Evolutionary conservation across 2,329 filamentous ascomycete species (phyloP).

Genomic region (Pestalotiopsis sp.): DNA sequence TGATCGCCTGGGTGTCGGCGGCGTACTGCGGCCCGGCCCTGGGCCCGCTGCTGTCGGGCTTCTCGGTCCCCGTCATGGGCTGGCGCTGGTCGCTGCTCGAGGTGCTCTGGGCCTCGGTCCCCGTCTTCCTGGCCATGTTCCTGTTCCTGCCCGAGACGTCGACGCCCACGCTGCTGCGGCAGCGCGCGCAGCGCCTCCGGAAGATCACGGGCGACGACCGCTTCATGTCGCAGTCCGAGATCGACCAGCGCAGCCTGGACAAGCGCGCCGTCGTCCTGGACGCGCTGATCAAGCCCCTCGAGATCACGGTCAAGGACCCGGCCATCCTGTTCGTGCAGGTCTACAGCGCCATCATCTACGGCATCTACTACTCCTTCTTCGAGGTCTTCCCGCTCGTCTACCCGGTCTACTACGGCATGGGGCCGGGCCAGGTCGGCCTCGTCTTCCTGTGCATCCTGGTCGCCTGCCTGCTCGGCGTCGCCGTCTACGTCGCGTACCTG

Average conservation of each 20-base stretch:
- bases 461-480: constrained; percentile 55
- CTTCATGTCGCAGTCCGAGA: constrained; percentile 65
- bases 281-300: constrained; percentile 62
- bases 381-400: constrained; percentile 70
- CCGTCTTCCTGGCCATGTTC: constrained; percentile 63
- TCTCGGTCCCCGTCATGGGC: constrained; percentile 55
- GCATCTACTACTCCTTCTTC: constrained; percentile 65
- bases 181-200: constrained; percentile 63
- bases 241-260: constrained; percentile 60
- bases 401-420: constrained; percentile 61
- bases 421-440: constrained; percentile 58
- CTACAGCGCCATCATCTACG: constrained; percentile 65
- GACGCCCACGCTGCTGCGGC: constrained; percentile 60
- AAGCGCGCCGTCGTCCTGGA: constrained; percentile 50
- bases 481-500: constrained; percentile 53
- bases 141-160: constrained; percentile 67
- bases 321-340: constrained; percentile 64
- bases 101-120: constrained; percentile 62
- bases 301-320: constrained; percentile 64
- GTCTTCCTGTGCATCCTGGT: constrained; percentile 64
- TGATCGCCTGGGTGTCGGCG: constrained; percentile 61
- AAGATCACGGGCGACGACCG: constrained; percentile 58
- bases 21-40: constrained; percentile 57
- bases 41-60: constrained; percentile 63
- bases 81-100: constrained; percentile 71